These are phyloP conservation scores for Verticillium albo-atrum DNA, from an alignment of 2,329 filamentous ascomycete genomes.

Conservation along the genomic window DNA sequence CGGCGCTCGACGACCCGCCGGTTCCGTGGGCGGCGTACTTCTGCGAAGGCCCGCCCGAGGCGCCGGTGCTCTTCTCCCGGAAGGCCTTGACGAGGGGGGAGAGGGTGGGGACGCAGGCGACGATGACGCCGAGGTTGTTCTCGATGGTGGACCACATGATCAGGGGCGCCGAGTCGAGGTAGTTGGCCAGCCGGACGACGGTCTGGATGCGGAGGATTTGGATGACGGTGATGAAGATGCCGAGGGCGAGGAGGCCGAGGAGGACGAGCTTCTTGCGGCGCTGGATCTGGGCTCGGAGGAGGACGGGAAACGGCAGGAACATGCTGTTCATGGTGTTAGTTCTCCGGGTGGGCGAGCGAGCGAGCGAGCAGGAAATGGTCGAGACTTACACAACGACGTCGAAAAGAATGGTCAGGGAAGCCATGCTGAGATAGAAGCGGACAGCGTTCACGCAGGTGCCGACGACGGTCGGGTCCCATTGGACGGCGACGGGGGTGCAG, in stretches of 20 bases:
- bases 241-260: constrained; percentile 39
- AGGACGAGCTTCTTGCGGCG: constrained; percentile 37
- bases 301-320: constrained; percentile 35
- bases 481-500: constrained; percentile 31
- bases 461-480: constrained; percentile 35
- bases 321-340: constrained; percentile 21
- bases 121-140: constrained; percentile 39
- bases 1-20: background rate
- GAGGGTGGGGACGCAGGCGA: constrained; percentile 37
- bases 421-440: constrained; percentile 37
- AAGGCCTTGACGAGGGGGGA: constrained; percentile 34
- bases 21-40: constrained; percentile 1
- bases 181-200: constrained; percentile 36
- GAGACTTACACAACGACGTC: constrained; percentile 32
- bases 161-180: constrained; percentile 36
- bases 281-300: constrained; percentile 30
- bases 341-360: background rate
- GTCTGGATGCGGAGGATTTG: constrained; percentile 47
- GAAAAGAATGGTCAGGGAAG: constrained; percentile 34
- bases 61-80: constrained; percentile 21
- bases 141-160: constrained; percentile 43
- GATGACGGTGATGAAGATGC: constrained; percentile 45
- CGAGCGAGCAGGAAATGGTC: background rate
- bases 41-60: constrained; percentile 9
- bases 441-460: constrained; percentile 34